Evolutionary conservation across 495 filamentous ascomycete species (phyloP), one percentile per base, ranked within the genome.

Genomic region (Aspergillus affinis): DNA sequence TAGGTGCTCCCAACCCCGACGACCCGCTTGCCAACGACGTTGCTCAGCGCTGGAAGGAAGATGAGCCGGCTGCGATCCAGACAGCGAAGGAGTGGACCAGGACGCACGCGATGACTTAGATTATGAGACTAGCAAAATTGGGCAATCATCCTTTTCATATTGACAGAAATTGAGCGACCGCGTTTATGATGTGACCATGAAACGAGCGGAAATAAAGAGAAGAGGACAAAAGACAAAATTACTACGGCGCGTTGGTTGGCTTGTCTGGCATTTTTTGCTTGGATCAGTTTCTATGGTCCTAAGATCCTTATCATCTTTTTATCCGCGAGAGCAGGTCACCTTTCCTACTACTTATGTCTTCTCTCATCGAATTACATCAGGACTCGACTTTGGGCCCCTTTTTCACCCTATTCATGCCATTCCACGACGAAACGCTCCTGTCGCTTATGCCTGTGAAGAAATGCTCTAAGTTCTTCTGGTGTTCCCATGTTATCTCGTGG

Each of bases 11-110:
- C 13, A 99, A 99, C 73, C 94, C 94, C 2, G 95, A 98, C 64
- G 94, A 98, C 70, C 94, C 94, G 13, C 82, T 98, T 46, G 94
- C 94, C 29, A 94, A 96, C 65, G 94, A 97, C 65, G 94, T 98
- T 27, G 94, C 94, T n/a, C 92, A 98, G 76, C 83, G 87, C 67
- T 98, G 94, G 94, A 96, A 97, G 77, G 91, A 96, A 62, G 88
- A 98, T 67, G 90, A 97, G 77, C 85, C 84, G 48, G 90, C 89
- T 20, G 94, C 94, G 13, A 97, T 96, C 60, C 85, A 90, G 61
- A 97, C 90, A 2, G 92, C 92, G 15, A 88, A 82, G 64, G 89
- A 95, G 66, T 97, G 92, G 92, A 97, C 92, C 13, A 79, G 82
- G 64, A 88, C 84, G 48, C 89, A 91, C 71, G 91, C 91, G 13